A percentile compares a stretch with the other conserved stretches of the same genome.
phyloP scores from a whole-genome alignment of 345 rosid species.

The Adansonia digitata region DNA sequence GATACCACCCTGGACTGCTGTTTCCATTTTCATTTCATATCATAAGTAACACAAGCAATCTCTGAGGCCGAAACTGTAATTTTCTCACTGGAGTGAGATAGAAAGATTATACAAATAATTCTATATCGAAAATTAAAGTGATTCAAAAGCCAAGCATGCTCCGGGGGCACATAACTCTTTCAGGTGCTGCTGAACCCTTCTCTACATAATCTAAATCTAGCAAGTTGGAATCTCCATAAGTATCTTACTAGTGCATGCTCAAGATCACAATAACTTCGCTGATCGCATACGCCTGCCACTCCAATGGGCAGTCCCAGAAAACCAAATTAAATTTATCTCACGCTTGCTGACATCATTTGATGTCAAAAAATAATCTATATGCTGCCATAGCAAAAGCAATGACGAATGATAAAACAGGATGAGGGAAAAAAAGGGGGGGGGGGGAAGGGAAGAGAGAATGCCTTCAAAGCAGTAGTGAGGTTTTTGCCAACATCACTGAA shows the following conservation, averaged over 20 bases:
- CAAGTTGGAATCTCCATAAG: slow-evolving; percentile 50
- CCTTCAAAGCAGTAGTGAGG: slow-evolving; percentile 55
- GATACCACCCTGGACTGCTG: too few relatives aligned
- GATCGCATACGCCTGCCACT: slow-evolving; percentile 42
- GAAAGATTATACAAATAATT: not conserved
- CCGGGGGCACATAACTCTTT: slow-evolving; percentile 53
- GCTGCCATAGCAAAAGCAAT: not conserved
- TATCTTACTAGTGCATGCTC: slow-evolving; percentile 43
- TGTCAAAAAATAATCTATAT: not conserved
- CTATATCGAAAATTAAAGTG: not conserved
- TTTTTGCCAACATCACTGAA: slow-evolving; percentile 28
- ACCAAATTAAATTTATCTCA: not conserved
- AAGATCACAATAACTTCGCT: slow-evolving; percentile 33
- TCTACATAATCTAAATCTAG: slow-evolving; percentile 28
- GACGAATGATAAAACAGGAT: not conserved
- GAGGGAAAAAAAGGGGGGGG: too few relatives aligned
- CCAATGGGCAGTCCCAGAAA: slow-evolving; percentile 40
- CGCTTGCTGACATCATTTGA: slow-evolving; percentile 1
- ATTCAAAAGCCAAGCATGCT: not conserved
- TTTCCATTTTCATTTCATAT: too few relatives aligned
- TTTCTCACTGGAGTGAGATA: too few relatives aligned
- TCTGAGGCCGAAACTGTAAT: too few relatives aligned
- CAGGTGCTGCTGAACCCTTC: slow-evolving; percentile 47
- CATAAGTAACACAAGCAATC: too few relatives aligned
- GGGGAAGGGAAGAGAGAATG: slow-evolving; percentile 9